A percentile compares a stretch with the other conserved stretches of the same genome.
phyloP scores from a whole-genome alignment of 768 basidiomycete genomes.

The Aureoboletus auriporus region DNA sequence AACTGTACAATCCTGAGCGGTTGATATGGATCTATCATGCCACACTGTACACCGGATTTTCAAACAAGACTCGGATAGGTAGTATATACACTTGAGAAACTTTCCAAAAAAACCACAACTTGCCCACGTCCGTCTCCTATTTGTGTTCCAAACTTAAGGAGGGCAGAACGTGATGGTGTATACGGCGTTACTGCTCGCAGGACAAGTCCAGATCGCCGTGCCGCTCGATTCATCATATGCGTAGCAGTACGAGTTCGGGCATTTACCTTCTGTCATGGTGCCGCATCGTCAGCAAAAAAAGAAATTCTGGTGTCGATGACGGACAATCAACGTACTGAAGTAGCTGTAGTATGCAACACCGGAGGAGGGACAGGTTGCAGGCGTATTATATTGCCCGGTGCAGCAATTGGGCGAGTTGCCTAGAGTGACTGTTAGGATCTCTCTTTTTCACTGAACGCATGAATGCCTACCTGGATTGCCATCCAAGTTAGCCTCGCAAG shows the following conservation, averaged over 20 bases:
- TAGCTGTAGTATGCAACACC: conserved; percentile 39
- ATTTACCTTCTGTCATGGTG: conserved; percentile 33
- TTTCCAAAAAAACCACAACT: too few relatives aligned
- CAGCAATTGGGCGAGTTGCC: conserved; percentile 65
- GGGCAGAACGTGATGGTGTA: conserved; percentile 49
- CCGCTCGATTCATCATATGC: conserved; percentile 47
- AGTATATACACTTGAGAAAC: too few relatives aligned
- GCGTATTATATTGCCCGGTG: conserved; percentile 48
- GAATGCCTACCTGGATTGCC: conserved; percentile 27
- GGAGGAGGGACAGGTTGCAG: conserved; percentile 53
- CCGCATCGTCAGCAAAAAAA: conserved; percentile 1
- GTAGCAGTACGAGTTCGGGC: conserved; percentile 47
- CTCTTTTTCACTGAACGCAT: background rate
- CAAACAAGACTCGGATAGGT: too few relatives aligned
- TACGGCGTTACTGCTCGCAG: conserved; percentile 30
- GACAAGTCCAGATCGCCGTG: conserved; percentile 45
- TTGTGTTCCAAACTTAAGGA: background rate
- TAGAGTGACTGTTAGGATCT: conserved; percentile 15
- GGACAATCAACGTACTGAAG: conserved; percentile 40
- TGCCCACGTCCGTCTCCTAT: too few relatives aligned
- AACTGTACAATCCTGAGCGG: too few relatives aligned
- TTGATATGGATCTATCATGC: too few relatives aligned
- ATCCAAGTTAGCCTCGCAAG: conserved; percentile 43
- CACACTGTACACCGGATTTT: too few relatives aligned
- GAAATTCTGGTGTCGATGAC: background rate